These are phyloP conservation scores for Lizonia empirigonia DNA, from an alignment of 2,329 filamentous ascomycete genomes.

Conservation along the genomic window DNA sequence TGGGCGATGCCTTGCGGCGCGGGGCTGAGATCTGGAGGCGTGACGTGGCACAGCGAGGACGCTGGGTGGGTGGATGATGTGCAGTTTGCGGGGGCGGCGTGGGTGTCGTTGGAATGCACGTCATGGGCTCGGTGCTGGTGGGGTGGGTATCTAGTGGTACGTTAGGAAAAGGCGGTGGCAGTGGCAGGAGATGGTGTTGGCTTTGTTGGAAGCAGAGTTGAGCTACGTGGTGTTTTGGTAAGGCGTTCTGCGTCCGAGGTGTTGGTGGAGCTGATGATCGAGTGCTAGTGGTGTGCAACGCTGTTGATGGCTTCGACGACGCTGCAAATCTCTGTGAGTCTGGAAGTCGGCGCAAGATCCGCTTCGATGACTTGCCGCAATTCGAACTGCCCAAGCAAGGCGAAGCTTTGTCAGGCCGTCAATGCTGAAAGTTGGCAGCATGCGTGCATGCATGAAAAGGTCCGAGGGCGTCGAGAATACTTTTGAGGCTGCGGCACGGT, in stretches of 20 bases:
- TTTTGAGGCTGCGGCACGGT: slow-evolving; percentile 7
- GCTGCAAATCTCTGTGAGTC: no score
- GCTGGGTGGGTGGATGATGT: neutral
- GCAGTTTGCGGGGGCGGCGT: neutral
- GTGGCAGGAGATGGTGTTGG: neutral
- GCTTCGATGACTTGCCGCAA: no score
- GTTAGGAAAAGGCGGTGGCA: no score
- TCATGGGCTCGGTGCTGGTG: no score
- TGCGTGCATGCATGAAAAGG: neutral
- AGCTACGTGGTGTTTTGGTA: neutral
- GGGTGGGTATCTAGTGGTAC: no score
- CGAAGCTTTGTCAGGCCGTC: no score
- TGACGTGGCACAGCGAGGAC: neutral
- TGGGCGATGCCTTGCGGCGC: neutral
- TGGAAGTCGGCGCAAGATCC: no score
- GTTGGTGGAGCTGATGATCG: neutral
- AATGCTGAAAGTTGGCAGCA: neutral
- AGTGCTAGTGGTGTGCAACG: no score
- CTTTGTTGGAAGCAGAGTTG: no score
- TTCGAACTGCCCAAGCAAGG: no score
- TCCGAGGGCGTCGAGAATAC: neutral
- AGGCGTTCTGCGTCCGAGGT: neutral
- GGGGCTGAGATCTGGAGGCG: neutral
- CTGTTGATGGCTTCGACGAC: no score
- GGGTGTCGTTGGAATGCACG: neutral